Percentiles rank a stretch among this genome's conserved stretches.
These are phyloP conservation scores for Leccinum barrowsii DNA, from an alignment of 768 basidiomycete species.

Conservation along the genomic window DNA sequence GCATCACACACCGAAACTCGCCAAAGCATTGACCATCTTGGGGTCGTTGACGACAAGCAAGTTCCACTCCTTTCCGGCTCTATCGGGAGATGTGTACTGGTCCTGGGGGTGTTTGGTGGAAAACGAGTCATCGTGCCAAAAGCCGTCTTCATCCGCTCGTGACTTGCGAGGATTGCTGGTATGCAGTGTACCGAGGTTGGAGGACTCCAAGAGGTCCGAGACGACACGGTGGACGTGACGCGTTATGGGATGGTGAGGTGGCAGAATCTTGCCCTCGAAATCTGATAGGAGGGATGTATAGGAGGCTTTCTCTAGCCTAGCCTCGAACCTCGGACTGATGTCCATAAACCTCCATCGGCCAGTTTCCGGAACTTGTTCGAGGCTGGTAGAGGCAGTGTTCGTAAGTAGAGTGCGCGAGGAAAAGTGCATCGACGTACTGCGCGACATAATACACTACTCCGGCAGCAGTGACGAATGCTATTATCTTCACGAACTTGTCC, in stretches of 20 bases:
- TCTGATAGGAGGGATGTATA: conserved; percentile 46
- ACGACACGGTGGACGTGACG: conserved; percentile 69
- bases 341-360: conserved; percentile 91
- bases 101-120: conserved; percentile 1
- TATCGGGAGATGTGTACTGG: conserved; percentile 10
- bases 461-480: conserved; percentile 15
- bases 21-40: conserved; percentile 73
- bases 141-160: conserved; percentile 11
- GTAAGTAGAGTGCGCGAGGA: neutral
- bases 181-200: conserved; percentile 62
- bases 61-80: conserved; percentile 48
- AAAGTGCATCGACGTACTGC: conserved; percentile 20
- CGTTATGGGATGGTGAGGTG: conserved; percentile 62
- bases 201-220: conserved; percentile 61
- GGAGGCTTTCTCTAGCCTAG: conserved; percentile 43
- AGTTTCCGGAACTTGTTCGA: conserved; percentile 84
- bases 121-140: conserved; percentile 24
- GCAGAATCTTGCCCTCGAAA: conserved; percentile 54
- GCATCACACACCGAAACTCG: conserved; percentile 52
- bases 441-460: conserved; percentile 28
- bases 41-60: conserved; percentile 76
- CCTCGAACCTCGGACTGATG: conserved; percentile 55
- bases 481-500: conserved; percentile 10
- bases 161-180: conserved; percentile 8
- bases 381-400: conserved; percentile 37